Base-by-base conservation (phyloP, 371 early-diverging fungal genomes). In the Funneliformis caledonium region DNA sequence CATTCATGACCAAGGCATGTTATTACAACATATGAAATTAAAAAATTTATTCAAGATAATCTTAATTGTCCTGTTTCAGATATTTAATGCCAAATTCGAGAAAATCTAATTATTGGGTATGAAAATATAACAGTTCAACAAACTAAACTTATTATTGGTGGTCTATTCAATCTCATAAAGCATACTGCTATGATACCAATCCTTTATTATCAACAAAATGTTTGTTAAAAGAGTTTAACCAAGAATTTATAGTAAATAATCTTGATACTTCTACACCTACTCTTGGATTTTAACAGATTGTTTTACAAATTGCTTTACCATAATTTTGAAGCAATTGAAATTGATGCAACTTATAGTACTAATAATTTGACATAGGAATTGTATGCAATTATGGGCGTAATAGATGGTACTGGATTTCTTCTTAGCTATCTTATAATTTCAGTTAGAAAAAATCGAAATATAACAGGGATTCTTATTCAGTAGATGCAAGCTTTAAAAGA, bases 341-440 rank as follows among this genome's bases (percentile, higher is more conserved):
- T 61, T 61, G 19, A 61, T 61, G 19, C n/a, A 19, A 61, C 19
- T 61, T 9, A 61, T 1, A 19, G 9, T 5, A 61, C n/a, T 1
- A 61, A 61, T 61, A 19, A 61, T 19, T 61, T 61, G 26, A 7
- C 19, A 61, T 61, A 5, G n/a, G 42, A 69, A 69, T 47, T 69
- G 19, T 69, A 69, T 69, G 70, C 70, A 26, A 33, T 69, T 69
- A 47, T 69, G 5, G 70, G 10, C 12, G 5, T 45, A 69, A 45
- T 69, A 10, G 45, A 69, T 45, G 42, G 70, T 69, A 45, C 70
- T 69, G 42, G 70, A 16, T 69, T 69, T 69, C 42, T 11, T 69
- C 10, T 69, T 47, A 69, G 37, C 37, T 69, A 69, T 69, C 42
- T 69, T n/a, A n/a, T n/a, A n/a, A n/a, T n/a, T n/a, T n/a, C n/a